These are phyloP conservation scores for Claviceps cyperi DNA, from an alignment of 2,329 filamentous ascomycete species.

Conservation along the genomic window DNA sequence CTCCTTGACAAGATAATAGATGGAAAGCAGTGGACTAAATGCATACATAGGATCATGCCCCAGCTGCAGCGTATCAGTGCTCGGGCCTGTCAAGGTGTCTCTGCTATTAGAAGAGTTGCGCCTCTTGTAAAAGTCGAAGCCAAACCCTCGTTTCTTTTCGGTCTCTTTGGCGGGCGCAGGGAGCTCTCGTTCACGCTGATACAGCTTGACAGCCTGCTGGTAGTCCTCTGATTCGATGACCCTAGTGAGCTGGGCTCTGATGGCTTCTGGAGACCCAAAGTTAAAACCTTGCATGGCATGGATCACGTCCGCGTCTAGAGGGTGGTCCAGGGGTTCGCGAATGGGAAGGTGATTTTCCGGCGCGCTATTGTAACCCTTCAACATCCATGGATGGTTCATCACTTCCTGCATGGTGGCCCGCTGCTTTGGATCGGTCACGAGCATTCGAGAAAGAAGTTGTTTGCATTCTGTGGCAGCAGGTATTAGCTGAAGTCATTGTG, in stretches of 20 bases:
- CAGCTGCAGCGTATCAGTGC: conserved; percentile 67
- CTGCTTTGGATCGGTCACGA: conserved; percentile 83
- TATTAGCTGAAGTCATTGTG: background rate
- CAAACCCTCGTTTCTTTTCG: conserved; percentile 79
- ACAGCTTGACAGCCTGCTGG: conserved; percentile 62
- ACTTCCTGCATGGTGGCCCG: conserved; percentile 82
- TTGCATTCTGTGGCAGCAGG: conserved; percentile 57
- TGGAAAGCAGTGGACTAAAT: conserved; percentile 78
- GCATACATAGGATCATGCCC: conserved; percentile 84
- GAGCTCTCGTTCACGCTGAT: conserved; percentile 50
- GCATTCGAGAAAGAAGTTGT: conserved; percentile 82
- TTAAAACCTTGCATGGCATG: conserved; percentile 97
- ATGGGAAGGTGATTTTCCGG: conserved; percentile 80
- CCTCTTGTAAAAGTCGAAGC: conserved; percentile 93
- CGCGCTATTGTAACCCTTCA: conserved; percentile 72
- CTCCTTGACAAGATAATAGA: conserved; percentile 93
- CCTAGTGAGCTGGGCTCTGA: conserved; percentile 66
- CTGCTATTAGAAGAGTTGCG: conserved; percentile 79
- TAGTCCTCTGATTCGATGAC: conserved; percentile 93
- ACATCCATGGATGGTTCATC: conserved; percentile 91
- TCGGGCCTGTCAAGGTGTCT: conserved; percentile 74
- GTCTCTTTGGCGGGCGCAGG: conserved; percentile 43
- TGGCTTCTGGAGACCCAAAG: conserved; percentile 76
- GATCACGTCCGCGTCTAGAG: conserved; percentile 70
- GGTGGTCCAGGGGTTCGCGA: conserved; percentile 73